A percentile compares a stretch with the other conserved stretches of the same genome.
phyloP scores from a whole-genome alignment of 164 flowering plant species.

The Kalanchoe fedtschenkoi region DNA sequence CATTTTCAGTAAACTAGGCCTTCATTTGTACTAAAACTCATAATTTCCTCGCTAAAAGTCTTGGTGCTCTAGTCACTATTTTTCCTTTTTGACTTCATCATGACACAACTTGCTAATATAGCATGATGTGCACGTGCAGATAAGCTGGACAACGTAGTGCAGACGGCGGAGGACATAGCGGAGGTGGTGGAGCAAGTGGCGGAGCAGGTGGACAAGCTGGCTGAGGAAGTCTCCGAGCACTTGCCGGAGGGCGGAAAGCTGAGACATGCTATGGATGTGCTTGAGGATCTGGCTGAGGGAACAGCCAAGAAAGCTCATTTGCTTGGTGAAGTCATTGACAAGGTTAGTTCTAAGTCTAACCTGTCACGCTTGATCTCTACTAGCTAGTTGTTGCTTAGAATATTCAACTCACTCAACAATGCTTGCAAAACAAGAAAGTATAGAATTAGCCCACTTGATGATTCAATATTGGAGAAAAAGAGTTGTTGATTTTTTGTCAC shows the following conservation, averaged over 20 bases:
- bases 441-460: background rate
- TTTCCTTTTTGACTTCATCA: too few relatives aligned
- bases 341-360: background rate
- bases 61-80: too few relatives aligned
- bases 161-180: slow-evolving; percentile 1
- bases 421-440: background rate
- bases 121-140: background rate
- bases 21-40: too few relatives aligned
- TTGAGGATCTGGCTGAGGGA: slow-evolving; percentile 4
- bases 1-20: too few relatives aligned
- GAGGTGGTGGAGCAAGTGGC: slow-evolving; percentile 3
- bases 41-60: too few relatives aligned
- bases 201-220: background rate
- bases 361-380: background rate
- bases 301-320: slow-evolving; percentile 1
- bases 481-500: background rate
- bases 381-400: background rate
- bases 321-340: slow-evolving; percentile 4
- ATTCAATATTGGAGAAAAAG: background rate
- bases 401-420: background rate
- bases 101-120: background rate
- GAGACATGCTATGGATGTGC: background rate
- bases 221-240: slow-evolving; percentile 4
- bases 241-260: slow-evolving; percentile 2
- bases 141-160: background rate